These are phyloP conservation scores for Cyberlindnera sargentensis DNA, from an alignment of 805 yeast genomes.

Conservation along the genomic window DNA sequence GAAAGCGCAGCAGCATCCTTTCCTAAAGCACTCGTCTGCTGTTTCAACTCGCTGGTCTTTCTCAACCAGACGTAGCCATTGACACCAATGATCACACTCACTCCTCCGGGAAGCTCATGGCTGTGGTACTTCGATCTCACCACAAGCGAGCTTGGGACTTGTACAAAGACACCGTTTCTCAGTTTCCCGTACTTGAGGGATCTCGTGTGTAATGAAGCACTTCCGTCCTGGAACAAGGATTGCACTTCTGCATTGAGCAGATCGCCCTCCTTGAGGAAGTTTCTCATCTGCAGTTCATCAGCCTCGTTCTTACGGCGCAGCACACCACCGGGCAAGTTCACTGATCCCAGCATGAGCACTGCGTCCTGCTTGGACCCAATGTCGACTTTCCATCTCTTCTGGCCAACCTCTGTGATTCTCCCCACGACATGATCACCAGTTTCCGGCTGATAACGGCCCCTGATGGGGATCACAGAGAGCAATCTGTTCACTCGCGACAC, in stretches of 20 bases:
- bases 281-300: constrained; percentile 95
- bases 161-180: constrained; percentile 79
- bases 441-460: constrained; percentile 86
- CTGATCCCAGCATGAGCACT: constrained; percentile 86
- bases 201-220: constrained; percentile 91
- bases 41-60: constrained; percentile 41
- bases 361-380: constrained; percentile 95
- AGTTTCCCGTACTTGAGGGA: constrained; percentile 93
- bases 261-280: constrained; percentile 92
- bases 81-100: constrained; percentile 84
- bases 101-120: constrained; percentile 88
- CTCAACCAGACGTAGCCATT: constrained; percentile 93
- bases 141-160: constrained; percentile 77
- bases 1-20: constrained; percentile 29
- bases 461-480: constrained; percentile 75
- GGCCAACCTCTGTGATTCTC: constrained; percentile 88
- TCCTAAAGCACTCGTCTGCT: constrained; percentile 20
- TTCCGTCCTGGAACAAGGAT: constrained; percentile 79
- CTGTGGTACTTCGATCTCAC: constrained; percentile 84
- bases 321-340: constrained; percentile 95
- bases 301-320: constrained; percentile 88
- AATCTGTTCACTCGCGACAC: constrained; percentile 81
- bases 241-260: constrained; percentile 94
- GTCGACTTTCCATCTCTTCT: constrained; percentile 93
- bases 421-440: constrained; percentile 97